Evolutionary conservation across 192 early-diverging fungal species (phyloP).

Genomic region (Coemansia sp.): DNA sequence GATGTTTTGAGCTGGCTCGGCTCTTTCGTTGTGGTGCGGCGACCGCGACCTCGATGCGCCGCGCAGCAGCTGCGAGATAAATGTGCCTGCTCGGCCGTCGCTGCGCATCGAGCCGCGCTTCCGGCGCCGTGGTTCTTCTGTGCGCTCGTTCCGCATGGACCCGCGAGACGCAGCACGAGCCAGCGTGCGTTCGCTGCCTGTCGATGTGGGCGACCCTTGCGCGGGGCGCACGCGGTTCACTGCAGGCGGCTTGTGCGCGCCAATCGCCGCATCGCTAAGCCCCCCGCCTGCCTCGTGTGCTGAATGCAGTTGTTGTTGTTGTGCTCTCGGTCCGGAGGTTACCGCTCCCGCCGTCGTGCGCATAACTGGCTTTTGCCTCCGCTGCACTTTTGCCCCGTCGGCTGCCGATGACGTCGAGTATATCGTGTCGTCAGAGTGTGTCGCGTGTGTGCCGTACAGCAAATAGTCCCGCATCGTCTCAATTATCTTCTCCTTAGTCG

Average conservation of each 20-base stretch:
- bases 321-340: not conserved
- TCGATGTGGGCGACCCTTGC: constrained; percentile 33
- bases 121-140: constrained; percentile 10
- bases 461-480: constrained; percentile 18
- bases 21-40: not conserved
- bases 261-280: not conserved
- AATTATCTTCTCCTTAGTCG: too few species aligned
- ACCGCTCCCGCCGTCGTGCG: not conserved
- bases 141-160: constrained; percentile 17
- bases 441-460: constrained; percentile 15
- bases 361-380: not conserved
- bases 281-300: not conserved
- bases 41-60: constrained; percentile 19
- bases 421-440: constrained; percentile 36
- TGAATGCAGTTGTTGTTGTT: not conserved
- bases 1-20: too few species aligned
- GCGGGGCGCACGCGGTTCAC: too few species aligned
- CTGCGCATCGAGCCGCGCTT: constrained; percentile 19
- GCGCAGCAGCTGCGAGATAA: constrained; percentile 43
- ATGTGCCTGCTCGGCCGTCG: constrained; percentile 16
- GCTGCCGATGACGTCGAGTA: constrained; percentile 9
- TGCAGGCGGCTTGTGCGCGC: not conserved
- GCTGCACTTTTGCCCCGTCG: not conserved
- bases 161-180: constrained; percentile 35
- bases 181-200: constrained; percentile 43